A percentile compares a stretch with the other conserved stretches of the same genome.
Evolutionary conservation across 331 rosid species (phyloP).

Genomic region (Quercus lobata): DNA sequence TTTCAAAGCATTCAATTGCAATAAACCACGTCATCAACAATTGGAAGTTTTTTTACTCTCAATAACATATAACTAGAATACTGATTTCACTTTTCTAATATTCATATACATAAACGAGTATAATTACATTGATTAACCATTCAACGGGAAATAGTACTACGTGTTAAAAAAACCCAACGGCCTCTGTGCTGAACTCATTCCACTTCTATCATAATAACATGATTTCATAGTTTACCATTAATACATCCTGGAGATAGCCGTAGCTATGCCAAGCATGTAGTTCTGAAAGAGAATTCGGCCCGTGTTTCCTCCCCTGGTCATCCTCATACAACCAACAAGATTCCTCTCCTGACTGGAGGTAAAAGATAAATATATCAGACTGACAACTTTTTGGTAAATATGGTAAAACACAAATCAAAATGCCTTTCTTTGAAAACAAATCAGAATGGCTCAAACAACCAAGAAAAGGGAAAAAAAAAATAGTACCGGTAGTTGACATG

Average conservation of each 20-base stretch:
- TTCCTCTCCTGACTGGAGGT: conserved; percentile 54
- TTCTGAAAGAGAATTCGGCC: conserved; percentile 76
- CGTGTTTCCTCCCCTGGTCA: conserved; percentile 60
- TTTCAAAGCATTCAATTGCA: background rate
- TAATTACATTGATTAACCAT: background rate
- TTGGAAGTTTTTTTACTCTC: background rate
- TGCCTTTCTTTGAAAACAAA: background rate
- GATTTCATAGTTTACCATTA: conserved; percentile 50
- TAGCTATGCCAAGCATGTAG: conserved; percentile 67
- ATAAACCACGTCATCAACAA: background rate
- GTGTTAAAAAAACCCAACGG: background rate
- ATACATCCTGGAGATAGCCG: conserved; percentile 71
- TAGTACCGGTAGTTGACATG: conserved; percentile 33
- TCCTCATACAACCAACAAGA: conserved; percentile 85
- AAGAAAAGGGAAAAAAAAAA: conserved; percentile 1
- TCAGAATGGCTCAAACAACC: background rate
- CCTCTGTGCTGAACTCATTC: background rate
- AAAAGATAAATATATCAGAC: conserved; percentile 5
- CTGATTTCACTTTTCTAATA: background rate
- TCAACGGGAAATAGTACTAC: background rate
- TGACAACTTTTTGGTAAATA: background rate
- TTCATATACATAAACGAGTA: background rate
- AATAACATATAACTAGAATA: background rate
- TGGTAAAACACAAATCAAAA: conserved; percentile 9
- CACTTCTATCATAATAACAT: background rate